Conservation (phyloP, 2,329 filamentous ascomycete genomes). For the Colletotrichum simmondsii region DNA sequence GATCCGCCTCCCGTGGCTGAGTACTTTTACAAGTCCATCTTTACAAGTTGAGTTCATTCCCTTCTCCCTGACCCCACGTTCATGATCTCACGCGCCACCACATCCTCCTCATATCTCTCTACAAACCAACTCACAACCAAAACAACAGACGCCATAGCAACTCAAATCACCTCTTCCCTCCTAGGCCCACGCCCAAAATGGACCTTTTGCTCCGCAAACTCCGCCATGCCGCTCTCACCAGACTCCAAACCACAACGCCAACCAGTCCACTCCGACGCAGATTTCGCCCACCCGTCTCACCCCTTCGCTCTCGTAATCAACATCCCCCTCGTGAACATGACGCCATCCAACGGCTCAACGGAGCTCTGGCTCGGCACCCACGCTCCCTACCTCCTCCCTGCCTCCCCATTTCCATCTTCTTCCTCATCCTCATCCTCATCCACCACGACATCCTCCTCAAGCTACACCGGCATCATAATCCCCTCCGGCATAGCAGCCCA, state of each 20-base stretch:
- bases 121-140: background rate
- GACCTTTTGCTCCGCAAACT: constrained; percentile 69
- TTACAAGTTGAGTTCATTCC: constrained; percentile 56
- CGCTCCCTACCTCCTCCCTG: constrained; percentile 2
- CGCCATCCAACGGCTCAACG: constrained; percentile 63
- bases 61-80: too few species aligned
- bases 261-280: constrained; percentile 69
- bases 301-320: constrained; percentile 68
- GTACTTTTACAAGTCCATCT: constrained; percentile 61
- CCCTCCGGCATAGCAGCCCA: constrained; percentile 49
- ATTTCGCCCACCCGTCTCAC: constrained; percentile 64
- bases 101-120: background rate
- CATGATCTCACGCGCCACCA: background rate
- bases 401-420: too few species aligned
- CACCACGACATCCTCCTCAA: too few species aligned
- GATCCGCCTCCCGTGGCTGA: constrained; percentile 63
- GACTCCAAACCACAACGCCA: constrained; percentile 53
- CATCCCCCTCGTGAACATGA: constrained; percentile 61
- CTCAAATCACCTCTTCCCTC: constrained; percentile 64
- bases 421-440: too few species aligned
- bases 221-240: constrained; percentile 61
- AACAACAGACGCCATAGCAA: constrained; percentile 60
- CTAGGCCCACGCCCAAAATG: constrained; percentile 65
- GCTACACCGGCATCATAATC: background rate
- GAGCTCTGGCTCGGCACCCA: constrained; percentile 72